Conservation (phyloP, 2,329 filamentous ascomycete genomes). For the Raffaelea deltoideospora region DNA sequence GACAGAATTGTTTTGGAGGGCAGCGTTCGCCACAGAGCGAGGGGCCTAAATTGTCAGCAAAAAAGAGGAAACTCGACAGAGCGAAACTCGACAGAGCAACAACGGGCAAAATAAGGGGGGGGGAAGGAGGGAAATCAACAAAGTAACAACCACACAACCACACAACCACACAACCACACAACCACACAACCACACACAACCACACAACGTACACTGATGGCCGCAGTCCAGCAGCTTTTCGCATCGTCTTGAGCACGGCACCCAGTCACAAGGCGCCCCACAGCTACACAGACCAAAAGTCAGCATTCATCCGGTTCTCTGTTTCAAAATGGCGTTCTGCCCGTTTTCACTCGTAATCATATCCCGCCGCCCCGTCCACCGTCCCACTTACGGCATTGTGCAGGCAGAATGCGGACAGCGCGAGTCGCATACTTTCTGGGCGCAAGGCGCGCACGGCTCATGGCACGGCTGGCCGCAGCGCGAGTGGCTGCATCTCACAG, state of each 20-base stretch:
- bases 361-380: no score
- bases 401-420: conserved; percentile 33
- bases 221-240: conserved; percentile 35
- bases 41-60: conserved; percentile 18
- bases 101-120: neutral
- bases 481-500: conserved; percentile 29
- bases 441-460: conserved; percentile 48
- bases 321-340: neutral
- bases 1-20: conserved; percentile 36
- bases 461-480: conserved; percentile 38
- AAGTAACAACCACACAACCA: no score
- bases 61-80: neutral
- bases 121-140: neutral
- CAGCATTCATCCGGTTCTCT: neutral
- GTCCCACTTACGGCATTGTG: conserved; percentile 5
- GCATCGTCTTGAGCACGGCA: conserved; percentile 51
- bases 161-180: no score
- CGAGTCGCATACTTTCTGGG: conserved; percentile 36
- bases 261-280: conserved; percentile 49
- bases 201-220: conserved; percentile 34
- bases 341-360: no score
- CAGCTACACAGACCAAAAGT: conserved; percentile 22
- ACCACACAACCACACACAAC: no score
- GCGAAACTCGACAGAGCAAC: neutral
- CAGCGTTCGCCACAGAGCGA: conserved; percentile 51